Percentiles rank a stretch among this genome's conserved stretches.
These are phyloP conservation scores for Russula olivacea DNA, from an alignment of 768 basidiomycete species.

Conservation along the genomic window DNA sequence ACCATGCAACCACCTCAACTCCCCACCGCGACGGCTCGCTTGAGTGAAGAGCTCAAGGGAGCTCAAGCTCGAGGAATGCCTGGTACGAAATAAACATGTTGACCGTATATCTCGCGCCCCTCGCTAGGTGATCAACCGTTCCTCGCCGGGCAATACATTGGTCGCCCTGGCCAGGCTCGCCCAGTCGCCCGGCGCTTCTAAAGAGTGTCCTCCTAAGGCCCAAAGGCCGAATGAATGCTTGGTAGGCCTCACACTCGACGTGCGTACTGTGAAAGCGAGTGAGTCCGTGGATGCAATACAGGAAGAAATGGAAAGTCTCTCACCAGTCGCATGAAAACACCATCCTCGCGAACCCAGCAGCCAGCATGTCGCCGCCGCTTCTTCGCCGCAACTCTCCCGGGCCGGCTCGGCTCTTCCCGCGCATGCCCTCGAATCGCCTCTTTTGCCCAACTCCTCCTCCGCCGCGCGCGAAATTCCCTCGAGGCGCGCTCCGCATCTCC, in stretches of 20 bases:
- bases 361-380: conserved; percentile 7
- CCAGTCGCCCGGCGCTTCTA: not conserved
- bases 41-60: no score
- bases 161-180: no score
- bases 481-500: not conserved
- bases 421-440: not conserved
- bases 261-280: not conserved
- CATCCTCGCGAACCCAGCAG: conserved; percentile 11
- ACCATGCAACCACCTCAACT: no score
- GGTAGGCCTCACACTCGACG: not conserved
- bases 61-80: no score
- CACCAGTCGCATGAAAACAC: conserved; percentile 3
- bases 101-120: no score
- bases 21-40: no score
- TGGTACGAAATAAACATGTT: no score
- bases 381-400: not conserved
- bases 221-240: not conserved
- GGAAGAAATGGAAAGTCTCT: not conserved
- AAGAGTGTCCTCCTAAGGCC: not conserved
- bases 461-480: conserved; percentile 6
- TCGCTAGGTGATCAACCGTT: not conserved
- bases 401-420: not conserved
- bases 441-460: conserved; percentile 3
- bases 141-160: not conserved
- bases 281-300: not conserved